phyloP scores from a whole-genome alignment of 2,329 filamentous ascomycete species.

The Coniochaeta sp. region DNA sequence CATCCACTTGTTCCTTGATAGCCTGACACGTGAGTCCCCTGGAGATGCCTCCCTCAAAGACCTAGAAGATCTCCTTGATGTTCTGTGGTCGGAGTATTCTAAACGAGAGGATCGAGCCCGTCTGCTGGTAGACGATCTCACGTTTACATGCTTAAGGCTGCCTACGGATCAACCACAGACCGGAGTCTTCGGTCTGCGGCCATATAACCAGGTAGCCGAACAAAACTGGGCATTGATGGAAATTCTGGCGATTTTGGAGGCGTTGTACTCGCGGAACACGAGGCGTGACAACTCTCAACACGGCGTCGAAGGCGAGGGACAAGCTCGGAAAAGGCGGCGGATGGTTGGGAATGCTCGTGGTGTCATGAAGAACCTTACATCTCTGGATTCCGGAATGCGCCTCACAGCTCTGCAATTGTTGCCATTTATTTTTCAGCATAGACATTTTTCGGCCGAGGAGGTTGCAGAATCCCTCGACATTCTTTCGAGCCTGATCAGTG shows the following conservation, averaged over 20 bases:
- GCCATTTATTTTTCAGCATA: conserved; percentile 45
- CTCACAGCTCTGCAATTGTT: conserved; percentile 49
- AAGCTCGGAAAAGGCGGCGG: conserved; percentile 45
- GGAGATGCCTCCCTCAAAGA: conserved; percentile 31
- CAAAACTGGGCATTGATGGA: conserved; percentile 54
- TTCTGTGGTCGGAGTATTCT: conserved; percentile 72
- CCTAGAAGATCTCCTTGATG: conserved; percentile 60
- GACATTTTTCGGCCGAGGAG: conserved; percentile 39
- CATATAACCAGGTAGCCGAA: conserved; percentile 46
- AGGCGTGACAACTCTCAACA: conserved; percentile 14
- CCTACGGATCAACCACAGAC: conserved; percentile 37
- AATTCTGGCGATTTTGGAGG: conserved; percentile 50
- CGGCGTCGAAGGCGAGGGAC: conserved; percentile 23
- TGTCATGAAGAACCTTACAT: conserved; percentile 39
- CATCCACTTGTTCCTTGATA: conserved; percentile 55
- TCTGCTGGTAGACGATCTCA: conserved; percentile 71
- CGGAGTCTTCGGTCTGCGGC: conserved; percentile 43
- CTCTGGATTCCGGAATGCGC: conserved; percentile 33
- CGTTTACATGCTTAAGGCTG: conserved; percentile 41
- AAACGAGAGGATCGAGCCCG: conserved; percentile 62
- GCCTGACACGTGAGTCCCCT: conserved; percentile 37
- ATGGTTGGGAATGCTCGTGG: conserved; percentile 33
- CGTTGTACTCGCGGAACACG: conserved; percentile 27
- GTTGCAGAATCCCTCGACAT: conserved; percentile 48
- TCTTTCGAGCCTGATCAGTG: conserved; percentile 51